These are phyloP conservation scores for Ophiostoma novo-ulmi DNA, from an alignment of 2,329 filamentous ascomycete genomes.

Conservation along the genomic window DNA sequence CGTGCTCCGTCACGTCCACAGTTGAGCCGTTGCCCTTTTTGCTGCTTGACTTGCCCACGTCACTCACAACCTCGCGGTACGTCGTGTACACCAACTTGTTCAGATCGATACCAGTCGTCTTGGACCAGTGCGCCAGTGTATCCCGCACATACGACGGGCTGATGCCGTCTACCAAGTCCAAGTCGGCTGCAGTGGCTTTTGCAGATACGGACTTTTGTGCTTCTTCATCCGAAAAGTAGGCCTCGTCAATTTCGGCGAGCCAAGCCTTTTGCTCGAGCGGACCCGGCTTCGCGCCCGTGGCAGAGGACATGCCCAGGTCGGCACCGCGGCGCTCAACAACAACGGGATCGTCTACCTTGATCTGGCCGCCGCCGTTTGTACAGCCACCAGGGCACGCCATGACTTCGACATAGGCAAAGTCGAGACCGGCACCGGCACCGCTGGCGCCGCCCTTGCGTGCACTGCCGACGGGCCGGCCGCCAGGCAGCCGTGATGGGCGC, in stretches of 20 bases:
- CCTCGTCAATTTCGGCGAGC: conserved; percentile 77
- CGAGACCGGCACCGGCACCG: conserved; percentile 47
- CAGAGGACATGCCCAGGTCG: neutral
- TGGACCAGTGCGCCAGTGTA: conserved; percentile 70
- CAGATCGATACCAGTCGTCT: conserved; percentile 62
- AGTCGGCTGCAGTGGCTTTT: conserved; percentile 6
- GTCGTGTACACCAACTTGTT: conserved; percentile 76
- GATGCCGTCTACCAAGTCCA: conserved; percentile 46
- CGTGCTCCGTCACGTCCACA: conserved; percentile 70
- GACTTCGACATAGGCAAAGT: conserved; percentile 93
- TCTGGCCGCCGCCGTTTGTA: conserved; percentile 93
- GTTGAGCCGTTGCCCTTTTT: conserved; percentile 32
- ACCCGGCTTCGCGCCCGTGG: conserved; percentile 52
- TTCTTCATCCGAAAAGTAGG: conserved; percentile 73
- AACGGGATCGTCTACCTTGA: conserved; percentile 78
- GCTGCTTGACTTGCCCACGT: conserved; percentile 69
- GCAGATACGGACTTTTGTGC: neutral
- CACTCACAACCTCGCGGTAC: conserved; percentile 88
- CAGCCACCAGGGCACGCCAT: conserved; percentile 99
- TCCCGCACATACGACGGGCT: conserved; percentile 61
- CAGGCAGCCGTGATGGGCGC: conserved; percentile 71
- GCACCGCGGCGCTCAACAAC: conserved; percentile 46
- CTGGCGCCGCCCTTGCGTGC: conserved; percentile 40
- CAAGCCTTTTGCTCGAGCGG: conserved; percentile 81
- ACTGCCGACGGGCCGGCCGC: conserved; percentile 58